Evolutionary conservation across 192 early-diverging fungal species (phyloP), one percentile per base, ranked within the genome.

Genomic region (Cetraspora pellucida): DNA sequence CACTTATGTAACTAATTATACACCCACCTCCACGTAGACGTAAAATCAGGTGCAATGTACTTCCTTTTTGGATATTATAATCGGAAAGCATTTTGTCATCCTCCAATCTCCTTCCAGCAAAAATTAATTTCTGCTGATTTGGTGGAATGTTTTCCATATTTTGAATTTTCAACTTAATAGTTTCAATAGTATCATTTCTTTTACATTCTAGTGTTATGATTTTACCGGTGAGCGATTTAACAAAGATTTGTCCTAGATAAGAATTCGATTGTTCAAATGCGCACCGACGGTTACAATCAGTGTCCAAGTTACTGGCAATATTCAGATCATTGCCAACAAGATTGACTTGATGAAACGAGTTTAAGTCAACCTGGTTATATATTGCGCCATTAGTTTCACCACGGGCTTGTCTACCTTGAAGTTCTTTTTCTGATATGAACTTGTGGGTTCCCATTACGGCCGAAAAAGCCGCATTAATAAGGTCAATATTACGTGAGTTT

Each of bases 161-260:
- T 83, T 91, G 90, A 63, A 93, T 93, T 85, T 89, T 89, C 28
- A 72, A 45, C 82, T 93, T 93, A 68, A 93, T 86, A 64, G 89
- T 87, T 52, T 92, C 89, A 69, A 94, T 91, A 54, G 78, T 69
- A 78, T 90, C 88, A 47, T 83, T 85, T 43, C 87, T 87, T 81
- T 90, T 88, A 13, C 91, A 87, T 78, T 92, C 92, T 55, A 96
- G 84, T 72, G 93, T 94, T 81, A 95, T 93, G 75, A 93, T 96
- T 88, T 94, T 94, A 64, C 95, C 95, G 47, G 95, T 95, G n/a
- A 95, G 87, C 19, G 93, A 91, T 66, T 77, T 78, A 8, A 83
- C 74, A n/a, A n/a, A n/a, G n/a, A n/a, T n/a, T n/a, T n/a, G n/a
- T n/a, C n/a, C n/a, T n/a, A n/a, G n/a, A n/a, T n/a, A n/a, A n/a